phyloP scores from a whole-genome alignment of 225 moss, liverwort and hornwort genomes.

The Rhytidiadelphus loreus region DNA sequence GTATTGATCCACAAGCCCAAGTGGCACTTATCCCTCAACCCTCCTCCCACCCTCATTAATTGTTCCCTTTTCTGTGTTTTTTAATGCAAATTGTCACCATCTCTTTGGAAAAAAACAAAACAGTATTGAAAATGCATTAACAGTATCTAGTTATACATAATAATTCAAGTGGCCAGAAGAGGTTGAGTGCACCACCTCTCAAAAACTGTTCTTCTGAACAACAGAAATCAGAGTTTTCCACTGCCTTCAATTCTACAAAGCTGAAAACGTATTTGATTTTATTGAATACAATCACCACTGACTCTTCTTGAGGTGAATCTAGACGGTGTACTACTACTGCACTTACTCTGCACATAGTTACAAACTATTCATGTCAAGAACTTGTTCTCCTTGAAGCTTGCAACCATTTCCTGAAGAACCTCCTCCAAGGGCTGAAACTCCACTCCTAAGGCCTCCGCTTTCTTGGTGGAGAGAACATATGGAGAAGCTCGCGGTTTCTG shows the following conservation, averaged over 20 bases:
- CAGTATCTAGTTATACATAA: background rate
- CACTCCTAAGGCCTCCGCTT: background rate
- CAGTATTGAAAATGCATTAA: background rate
- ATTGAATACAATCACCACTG: background rate
- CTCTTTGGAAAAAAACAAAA: background rate
- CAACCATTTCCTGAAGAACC: conserved; percentile 6
- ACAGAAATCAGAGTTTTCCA: background rate
- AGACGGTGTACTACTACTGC: background rate
- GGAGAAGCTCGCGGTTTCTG: background rate
- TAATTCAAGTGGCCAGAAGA: background rate
- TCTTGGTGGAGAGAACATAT: background rate
- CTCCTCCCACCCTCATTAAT: too few relatives aligned
- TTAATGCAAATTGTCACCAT: too few relatives aligned
- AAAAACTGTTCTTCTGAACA: background rate
- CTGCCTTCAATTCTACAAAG: background rate
- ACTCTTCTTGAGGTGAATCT: background rate
- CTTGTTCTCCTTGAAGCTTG: background rate
- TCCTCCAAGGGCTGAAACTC: conserved; percentile 4
- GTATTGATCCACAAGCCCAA: too few relatives aligned
- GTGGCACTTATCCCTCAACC: too few relatives aligned
- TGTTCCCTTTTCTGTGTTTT: too few relatives aligned
- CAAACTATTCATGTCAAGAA: background rate
- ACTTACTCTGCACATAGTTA: too few relatives aligned
- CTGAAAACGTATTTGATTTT: background rate
- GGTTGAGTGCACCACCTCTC: background rate